These are phyloP conservation scores for Eucalyptus pauciflora DNA, from an alignment of 345 rosid species.

Conservation along the genomic window DNA sequence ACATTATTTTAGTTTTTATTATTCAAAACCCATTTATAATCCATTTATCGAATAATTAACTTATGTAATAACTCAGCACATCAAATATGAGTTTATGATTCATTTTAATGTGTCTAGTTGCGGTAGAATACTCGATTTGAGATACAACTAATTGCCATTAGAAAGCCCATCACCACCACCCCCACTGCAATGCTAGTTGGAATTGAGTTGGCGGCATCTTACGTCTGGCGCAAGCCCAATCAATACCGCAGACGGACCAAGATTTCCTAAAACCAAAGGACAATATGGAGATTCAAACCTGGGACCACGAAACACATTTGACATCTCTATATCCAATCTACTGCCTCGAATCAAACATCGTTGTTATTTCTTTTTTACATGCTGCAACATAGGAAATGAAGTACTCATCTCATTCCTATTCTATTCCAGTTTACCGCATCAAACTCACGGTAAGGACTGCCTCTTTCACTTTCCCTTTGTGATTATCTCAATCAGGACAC, in stretches of 20 bases:
- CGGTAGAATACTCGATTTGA: neutral
- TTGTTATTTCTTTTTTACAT: neutral
- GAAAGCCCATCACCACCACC: neutral
- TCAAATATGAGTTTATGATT: no score
- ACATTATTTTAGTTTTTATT: neutral
- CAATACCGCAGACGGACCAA: neutral
- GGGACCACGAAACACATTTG: neutral
- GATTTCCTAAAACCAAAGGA: neutral
- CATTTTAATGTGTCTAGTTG: neutral
- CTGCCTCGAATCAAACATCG: neutral
- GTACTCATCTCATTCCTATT: neutral
- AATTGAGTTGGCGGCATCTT: neutral
- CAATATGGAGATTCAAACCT: neutral
- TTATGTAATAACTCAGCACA: no score
- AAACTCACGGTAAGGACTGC: neutral
- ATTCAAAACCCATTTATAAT: no score
- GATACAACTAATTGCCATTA: neutral
- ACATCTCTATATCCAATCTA: neutral
- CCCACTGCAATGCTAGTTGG: neutral
- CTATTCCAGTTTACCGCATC: neutral
- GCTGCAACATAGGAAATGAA: neutral
- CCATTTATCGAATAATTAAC: accelerated
- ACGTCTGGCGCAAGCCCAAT: neutral
- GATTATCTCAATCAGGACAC: neutral
- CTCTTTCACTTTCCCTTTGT: neutral